phyloP scores from a whole-genome alignment of 2,329 filamentous ascomycete species.

The Biscogniauxia marginata region DNA sequence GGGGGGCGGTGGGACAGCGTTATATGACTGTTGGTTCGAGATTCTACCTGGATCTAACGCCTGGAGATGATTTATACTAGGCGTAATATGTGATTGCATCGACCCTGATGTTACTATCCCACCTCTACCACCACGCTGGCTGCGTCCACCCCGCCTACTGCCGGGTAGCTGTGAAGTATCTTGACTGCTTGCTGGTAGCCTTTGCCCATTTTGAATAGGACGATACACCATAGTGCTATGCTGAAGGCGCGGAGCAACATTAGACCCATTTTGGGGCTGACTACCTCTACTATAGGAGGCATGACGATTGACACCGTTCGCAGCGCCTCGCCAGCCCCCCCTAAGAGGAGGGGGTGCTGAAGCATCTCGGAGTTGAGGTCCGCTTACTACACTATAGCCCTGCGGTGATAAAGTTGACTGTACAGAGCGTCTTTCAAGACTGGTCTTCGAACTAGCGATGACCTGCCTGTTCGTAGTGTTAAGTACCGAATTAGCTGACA shows the following conservation, averaged over 20 bases:
- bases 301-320: conserved; percentile 45
- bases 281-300: conserved; percentile 37
- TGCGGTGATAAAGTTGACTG: conserved; percentile 40
- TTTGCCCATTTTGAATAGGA: conserved; percentile 29
- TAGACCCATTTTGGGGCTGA: conserved; percentile 26
- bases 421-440: conserved; percentile 51
- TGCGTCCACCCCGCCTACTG: conserved; percentile 18
- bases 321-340: conserved; percentile 57
- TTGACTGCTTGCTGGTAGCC: conserved; percentile 8
- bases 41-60: conserved; percentile 4
- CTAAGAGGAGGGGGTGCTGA: conserved; percentile 53
- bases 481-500: conserved; percentile 81
- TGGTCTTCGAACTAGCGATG: conserved; percentile 63
- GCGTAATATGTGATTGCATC: conserved; percentile 7
- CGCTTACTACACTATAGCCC: conserved; percentile 33
- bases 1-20: conserved; percentile 60
- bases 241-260: conserved; percentile 44
- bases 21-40: conserved; percentile 41
- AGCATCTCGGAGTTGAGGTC: conserved; percentile 62
- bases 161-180: conserved; percentile 23
- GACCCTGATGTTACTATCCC: conserved; percentile 14
- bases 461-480: conserved; percentile 85
- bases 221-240: conserved; percentile 56
- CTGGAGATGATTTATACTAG: background rate
- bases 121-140: conserved; percentile 20